Base-by-base conservation (phyloP, 352 stramenopile genomes). In the Pelagophyceae sp. region DNA sequence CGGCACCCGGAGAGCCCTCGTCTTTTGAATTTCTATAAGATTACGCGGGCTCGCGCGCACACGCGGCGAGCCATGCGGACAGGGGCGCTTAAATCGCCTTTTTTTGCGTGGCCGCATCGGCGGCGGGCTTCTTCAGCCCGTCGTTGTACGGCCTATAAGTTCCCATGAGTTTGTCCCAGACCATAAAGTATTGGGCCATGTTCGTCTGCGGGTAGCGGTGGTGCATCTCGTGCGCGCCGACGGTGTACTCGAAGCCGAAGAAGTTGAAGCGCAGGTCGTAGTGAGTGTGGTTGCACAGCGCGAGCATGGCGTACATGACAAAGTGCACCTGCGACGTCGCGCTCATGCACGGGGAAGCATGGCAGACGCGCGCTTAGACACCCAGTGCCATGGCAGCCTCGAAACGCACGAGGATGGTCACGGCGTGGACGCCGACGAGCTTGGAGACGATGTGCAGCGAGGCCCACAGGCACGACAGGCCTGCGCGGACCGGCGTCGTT, bases 221-320 rank as follows among this genome's bases (percentile, higher is more conserved):
- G 80, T 91, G 87, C 85, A 88, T 91, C 79, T 91, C 87, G 78
- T 91, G 87, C 75, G 88, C 82, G 0, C 76, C 81, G 15, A 90
- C 85, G 27, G 76, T 82, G 72, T 90, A 91, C 27, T 80, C 76
- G 35, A 86, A 78, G 51, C 82, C 82, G 0, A 83, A 82, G 72
- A 87, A 74, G 50, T 81, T 82, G 72, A 88, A 89, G 58, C 83
- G n/a, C 0, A 89, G 81, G 79, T 91, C 80, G 76, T 89, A 91
- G 19, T 82, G 80, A 51, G 81, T 87, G 77, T 91, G 86, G 82
- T 91, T 91, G 70, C 90, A 77, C 75, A 89, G 85, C 50, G 86
- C 86, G 71, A 87, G 78, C 37, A 84, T 79, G 0, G 86, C 86
- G 79, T 91, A 87, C 45, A 91, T 76, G 60, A 87, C 81, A 64